A percentile compares a stretch with the other conserved stretches of the same genome.
Evolutionary conservation across 1,284 basidiomycete genomes (phyloP).

Genomic region (Coniferiporia sulphurascens): DNA sequence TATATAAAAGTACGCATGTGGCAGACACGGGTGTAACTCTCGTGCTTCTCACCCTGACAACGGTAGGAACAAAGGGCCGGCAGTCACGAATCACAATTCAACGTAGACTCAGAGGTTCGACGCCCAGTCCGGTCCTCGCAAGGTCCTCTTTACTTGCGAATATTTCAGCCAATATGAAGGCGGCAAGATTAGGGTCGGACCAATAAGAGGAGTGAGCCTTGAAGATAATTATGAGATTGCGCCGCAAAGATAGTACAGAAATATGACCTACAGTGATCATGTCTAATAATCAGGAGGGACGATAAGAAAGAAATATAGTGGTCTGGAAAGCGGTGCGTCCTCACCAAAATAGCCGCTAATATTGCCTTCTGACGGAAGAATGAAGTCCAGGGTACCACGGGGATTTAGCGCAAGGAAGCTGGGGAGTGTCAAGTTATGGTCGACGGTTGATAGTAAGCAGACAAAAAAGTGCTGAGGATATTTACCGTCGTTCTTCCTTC

Average conservation of each 20-base stretch:
- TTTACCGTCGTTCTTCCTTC: slow-evolving; percentile 27
- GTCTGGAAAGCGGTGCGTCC: neutral
- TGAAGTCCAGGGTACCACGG: slow-evolving; percentile 28
- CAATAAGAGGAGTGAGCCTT: slow-evolving; percentile 29
- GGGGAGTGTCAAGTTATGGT: neutral
- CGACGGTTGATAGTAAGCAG: neutral
- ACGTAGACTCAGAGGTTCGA: slow-evolving; percentile 1
- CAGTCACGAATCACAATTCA: too few relatives aligned
- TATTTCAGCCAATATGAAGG: slow-evolving; percentile 28
- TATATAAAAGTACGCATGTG: too few relatives aligned
- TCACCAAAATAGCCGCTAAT: slow-evolving; percentile 28
- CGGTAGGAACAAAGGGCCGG: too few relatives aligned
- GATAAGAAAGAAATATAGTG: neutral
- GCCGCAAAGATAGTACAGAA: neutral
- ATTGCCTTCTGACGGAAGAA: slow-evolving; percentile 26
- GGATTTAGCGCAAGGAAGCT: slow-evolving; percentile 29
- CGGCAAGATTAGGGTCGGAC: slow-evolving; percentile 26
- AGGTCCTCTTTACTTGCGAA: slow-evolving; percentile 28
- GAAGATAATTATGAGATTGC: neutral
- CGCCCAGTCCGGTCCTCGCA: slow-evolving; percentile 25
- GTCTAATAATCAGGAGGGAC: slow-evolving; percentile 17
- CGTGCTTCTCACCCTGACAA: too few relatives aligned
- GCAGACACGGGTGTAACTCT: too few relatives aligned
- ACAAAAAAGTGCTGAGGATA: neutral
- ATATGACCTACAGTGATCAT: slow-evolving; percentile 26